These are phyloP conservation scores for Vaccinium corymbosum DNA, from an alignment of 148 eudicot genomes.

Conservation along the genomic window DNA sequence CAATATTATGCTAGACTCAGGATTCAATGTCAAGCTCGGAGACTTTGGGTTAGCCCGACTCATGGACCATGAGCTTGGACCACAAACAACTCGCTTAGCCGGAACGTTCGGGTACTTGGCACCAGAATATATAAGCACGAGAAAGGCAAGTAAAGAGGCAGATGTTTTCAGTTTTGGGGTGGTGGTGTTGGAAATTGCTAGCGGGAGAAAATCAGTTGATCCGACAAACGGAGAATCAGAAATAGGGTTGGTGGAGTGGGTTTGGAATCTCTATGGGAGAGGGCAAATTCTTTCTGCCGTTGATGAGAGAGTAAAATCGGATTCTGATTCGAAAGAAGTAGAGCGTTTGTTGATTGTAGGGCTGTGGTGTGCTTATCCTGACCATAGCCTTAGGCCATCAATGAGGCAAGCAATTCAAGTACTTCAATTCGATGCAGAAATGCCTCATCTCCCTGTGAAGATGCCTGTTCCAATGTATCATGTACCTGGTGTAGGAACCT, in stretches of 20 bases:
- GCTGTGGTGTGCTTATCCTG: constrained; percentile 62
- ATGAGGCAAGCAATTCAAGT: constrained; percentile 44
- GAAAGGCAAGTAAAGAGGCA: constrained; percentile 44
- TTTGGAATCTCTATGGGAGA: constrained; percentile 27
- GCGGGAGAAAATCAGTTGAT: constrained; percentile 35
- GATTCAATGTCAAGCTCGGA: constrained; percentile 19
- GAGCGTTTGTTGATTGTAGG: constrained; percentile 48
- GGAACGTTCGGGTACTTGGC: constrained; percentile 56
- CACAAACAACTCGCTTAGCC: constrained; percentile 42
- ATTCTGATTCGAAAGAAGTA: constrained; percentile 28
- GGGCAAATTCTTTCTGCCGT: constrained; percentile 31
- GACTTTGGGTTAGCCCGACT: constrained; percentile 62
- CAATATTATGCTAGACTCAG: constrained; percentile 58
- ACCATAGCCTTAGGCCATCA: constrained; percentile 38
- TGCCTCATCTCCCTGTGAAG: constrained; percentile 26
- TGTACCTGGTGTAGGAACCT: background rate
- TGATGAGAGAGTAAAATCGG: constrained; percentile 28
- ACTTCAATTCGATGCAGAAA: constrained; percentile 38
- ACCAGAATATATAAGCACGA: constrained; percentile 38
- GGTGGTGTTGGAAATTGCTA: constrained; percentile 46
- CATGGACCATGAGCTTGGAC: constrained; percentile 43
- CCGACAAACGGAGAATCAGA: constrained; percentile 3
- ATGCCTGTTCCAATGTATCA: constrained; percentile 30
- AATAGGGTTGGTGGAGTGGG: constrained; percentile 26
- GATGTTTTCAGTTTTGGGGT: constrained; percentile 57